These are phyloP conservation scores for Puccinia triticina DNA, from an alignment of 1,284 basidiomycete genomes.

Conservation along the genomic window DNA sequence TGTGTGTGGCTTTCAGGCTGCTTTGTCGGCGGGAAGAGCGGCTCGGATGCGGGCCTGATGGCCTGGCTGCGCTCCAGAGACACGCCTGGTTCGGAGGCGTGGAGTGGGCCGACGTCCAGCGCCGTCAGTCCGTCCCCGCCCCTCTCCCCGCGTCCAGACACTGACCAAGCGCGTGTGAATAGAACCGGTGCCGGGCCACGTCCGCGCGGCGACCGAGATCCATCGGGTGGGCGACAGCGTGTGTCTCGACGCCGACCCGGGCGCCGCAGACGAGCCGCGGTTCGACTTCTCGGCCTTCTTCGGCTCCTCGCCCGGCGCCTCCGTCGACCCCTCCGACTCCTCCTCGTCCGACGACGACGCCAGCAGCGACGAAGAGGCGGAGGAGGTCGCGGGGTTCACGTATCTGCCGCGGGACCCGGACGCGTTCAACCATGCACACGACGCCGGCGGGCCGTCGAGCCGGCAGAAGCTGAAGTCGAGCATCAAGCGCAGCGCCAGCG, in stretches of 20 bases:
- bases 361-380: neutral
- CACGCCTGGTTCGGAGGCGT: conserved; percentile 26
- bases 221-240: neutral
- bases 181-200: conserved; percentile 9
- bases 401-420: conserved; percentile 7
- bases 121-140: neutral
- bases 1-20: neutral
- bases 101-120: conserved; percentile 16
- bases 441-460: neutral
- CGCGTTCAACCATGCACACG: neutral
- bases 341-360: no score
- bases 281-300: conserved; percentile 40
- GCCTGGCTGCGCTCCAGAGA: neutral
- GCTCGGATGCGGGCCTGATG: conserved; percentile 8
- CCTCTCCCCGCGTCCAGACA: no score
- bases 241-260: neutral
- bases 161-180: neutral
- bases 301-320: conserved; percentile 30
- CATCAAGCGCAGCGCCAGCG: neutral
- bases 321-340: neutral
- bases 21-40: conserved; percentile 12
- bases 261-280: neutral
- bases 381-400: neutral
- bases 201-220: neutral
- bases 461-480: conserved; percentile 10